A percentile compares a stretch with the other conserved stretches of the same genome.
Evolutionary conservation across 2,329 filamentous ascomycete genomes (phyloP).

Genomic region (Aspergillus sp.): DNA sequence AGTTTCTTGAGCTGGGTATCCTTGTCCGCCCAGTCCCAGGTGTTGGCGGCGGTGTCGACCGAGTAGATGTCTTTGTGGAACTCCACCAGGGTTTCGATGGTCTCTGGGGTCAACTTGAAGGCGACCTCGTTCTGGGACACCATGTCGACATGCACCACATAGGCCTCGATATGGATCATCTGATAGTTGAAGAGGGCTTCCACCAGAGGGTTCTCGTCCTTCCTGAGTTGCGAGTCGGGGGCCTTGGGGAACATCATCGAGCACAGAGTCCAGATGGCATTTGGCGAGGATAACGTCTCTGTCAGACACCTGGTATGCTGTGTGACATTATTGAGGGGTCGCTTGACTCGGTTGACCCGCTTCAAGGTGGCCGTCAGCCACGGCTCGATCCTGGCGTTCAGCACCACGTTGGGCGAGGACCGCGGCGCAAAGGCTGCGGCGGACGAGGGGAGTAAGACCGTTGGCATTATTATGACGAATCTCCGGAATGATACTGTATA

Average conservation of each 20-base stretch:
- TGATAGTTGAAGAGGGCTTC: slow-evolving; percentile 92
- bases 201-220: slow-evolving; percentile 76
- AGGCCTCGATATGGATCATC: slow-evolving; percentile 90
- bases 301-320: slow-evolving; percentile 95
- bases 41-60: slow-evolving; percentile 81
- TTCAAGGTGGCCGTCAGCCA: slow-evolving; percentile 97
- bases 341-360: slow-evolving; percentile 94
- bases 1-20: slow-evolving; percentile 95
- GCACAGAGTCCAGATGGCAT: slow-evolving; percentile 91
- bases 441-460: slow-evolving; percentile 89
- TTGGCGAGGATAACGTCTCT: slow-evolving; percentile 83
- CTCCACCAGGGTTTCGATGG: slow-evolving; percentile 88
- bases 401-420: slow-evolving; percentile 89
- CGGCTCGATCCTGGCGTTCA: slow-evolving; percentile 87
- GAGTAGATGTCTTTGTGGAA: slow-evolving; percentile 97
- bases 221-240: slow-evolving; percentile 78
- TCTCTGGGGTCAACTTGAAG: slow-evolving; percentile 93
- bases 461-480: slow-evolving; percentile 67
- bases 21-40: slow-evolving; percentile 95
- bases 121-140: slow-evolving; percentile 95
- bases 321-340: slow-evolving; percentile 91
- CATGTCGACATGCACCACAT: slow-evolving; percentile 99
- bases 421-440: slow-evolving; percentile 94
- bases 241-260: slow-evolving; percentile 91
- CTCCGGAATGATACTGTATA: slow-evolving; percentile 43